A percentile compares a stretch with the other conserved stretches of the same genome.
Conservation (phyloP, 257 asterid species). For the Solanum pimpinellifolium region DNA sequence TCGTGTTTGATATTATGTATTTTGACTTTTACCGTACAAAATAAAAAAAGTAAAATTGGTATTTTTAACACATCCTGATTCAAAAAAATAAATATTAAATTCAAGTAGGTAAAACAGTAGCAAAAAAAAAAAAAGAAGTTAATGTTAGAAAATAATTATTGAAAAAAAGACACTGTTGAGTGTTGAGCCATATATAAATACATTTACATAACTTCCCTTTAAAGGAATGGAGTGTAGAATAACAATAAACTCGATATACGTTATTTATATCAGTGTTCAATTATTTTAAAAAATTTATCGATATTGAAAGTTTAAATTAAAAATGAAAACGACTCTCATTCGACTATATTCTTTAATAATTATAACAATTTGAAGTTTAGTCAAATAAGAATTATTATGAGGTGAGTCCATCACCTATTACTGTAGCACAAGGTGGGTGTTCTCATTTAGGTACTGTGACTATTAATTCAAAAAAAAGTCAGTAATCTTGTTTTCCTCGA, state of each 20-base stretch:
- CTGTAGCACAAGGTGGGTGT: not conserved
- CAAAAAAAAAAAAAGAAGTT: too few species aligned
- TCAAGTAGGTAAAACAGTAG: not conserved
- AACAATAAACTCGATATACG: too few species aligned
- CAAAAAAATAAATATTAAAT: not conserved
- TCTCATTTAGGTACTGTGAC: not conserved
- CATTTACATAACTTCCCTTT: not conserved
- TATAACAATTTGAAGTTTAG: not conserved
- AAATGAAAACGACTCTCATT: too few species aligned
- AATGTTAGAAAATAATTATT: not conserved
- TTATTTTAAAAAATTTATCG: rapidly evolving
- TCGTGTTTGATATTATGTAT: too few species aligned
- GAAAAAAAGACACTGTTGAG: not conserved
- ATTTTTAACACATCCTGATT: not conserved
- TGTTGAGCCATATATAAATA: not conserved
- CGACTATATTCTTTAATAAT: too few species aligned
- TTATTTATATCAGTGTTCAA: too few species aligned
- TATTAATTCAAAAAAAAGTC: not conserved
- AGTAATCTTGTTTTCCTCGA: not conserved
- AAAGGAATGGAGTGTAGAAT: not conserved
- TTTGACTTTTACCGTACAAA: too few species aligned
- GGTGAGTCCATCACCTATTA: not conserved
- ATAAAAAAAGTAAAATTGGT: not conserved
- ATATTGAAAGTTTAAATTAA: rapidly evolving
- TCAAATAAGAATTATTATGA: not conserved